Evolutionary conservation across 164 flowering plant species (phyloP).

Genomic region (Piper longum): DNA sequence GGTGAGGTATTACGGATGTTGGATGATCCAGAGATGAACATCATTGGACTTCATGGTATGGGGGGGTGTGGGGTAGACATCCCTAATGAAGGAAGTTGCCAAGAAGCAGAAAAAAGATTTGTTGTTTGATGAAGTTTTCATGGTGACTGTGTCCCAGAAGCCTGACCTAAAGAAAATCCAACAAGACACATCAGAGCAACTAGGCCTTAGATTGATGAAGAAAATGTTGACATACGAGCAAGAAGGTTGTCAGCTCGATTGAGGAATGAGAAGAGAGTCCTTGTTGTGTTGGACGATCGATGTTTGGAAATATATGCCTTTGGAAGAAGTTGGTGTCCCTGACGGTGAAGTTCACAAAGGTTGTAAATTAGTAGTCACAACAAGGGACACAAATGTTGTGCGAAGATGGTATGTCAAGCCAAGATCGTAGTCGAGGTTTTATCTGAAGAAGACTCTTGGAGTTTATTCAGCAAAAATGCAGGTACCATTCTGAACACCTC

Average conservation of each 20-base stretch:
- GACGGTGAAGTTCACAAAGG: neutral
- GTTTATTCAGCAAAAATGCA: constrained; percentile 6
- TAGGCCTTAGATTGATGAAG: constrained; percentile 4
- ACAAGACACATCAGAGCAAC: constrained; percentile 3
- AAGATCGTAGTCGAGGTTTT: constrained; percentile 1
- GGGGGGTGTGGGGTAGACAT: constrained; percentile 4
- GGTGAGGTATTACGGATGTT: neutral
- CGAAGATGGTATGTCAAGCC: constrained; percentile 4
- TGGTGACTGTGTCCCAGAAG: constrained; percentile 8
- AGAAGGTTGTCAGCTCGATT: constrained; percentile 1
- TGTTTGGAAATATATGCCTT: constrained; percentile 16
- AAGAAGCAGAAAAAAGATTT: neutral
- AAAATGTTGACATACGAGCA: constrained; percentile 4
- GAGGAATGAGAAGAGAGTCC: constrained; percentile 4
- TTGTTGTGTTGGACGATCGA: constrained; percentile 27
- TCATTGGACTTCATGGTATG: constrained; percentile 5
- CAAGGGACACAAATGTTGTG: constrained; percentile 9
- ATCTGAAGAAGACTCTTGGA: constrained; percentile 10
- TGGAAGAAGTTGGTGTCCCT: constrained; percentile 17
- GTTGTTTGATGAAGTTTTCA: constrained; percentile 7
- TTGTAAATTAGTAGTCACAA: constrained; percentile 12
- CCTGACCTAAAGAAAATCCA: constrained; percentile 5
- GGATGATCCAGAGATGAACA: neutral
- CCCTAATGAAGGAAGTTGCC: constrained; percentile 4
- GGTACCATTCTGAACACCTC: constrained; percentile 4